Evolutionary conservation across 164 flowering plant genomes (phyloP).

Genomic region (Dillenia turbinata): DNA sequence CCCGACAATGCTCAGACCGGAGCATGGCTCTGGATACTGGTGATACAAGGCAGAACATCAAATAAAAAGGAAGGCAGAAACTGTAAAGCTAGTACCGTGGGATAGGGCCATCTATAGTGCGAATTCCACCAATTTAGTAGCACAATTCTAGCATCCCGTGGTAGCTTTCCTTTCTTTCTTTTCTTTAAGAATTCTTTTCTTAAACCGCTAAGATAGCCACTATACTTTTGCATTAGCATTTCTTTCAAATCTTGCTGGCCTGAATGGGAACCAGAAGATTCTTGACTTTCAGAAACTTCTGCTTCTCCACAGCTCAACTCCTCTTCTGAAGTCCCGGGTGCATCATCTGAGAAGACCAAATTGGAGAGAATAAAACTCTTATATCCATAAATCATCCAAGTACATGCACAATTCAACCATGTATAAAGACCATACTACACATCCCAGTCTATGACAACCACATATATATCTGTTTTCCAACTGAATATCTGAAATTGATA

Average conservation of each 20-base stretch:
- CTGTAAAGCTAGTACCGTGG: slow-evolving; percentile 12
- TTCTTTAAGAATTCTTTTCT: slow-evolving; percentile 31
- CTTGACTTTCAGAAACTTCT: neutral
- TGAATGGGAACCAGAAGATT: slow-evolving; percentile 5
- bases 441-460: too few relatives aligned
- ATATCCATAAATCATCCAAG: too few relatives aligned
- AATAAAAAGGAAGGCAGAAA: too few relatives aligned
- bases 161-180: slow-evolving; percentile 30
- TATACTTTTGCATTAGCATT: slow-evolving; percentile 26
- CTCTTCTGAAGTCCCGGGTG: slow-evolving; percentile 8
- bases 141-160: slow-evolving; percentile 25
- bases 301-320: slow-evolving; percentile 1
- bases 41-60: too few relatives aligned
- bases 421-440: too few relatives aligned
- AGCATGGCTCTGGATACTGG: too few relatives aligned
- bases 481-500: too few relatives aligned
- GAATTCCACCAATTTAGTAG: slow-evolving; percentile 26
- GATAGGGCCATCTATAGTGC: slow-evolving; percentile 32
- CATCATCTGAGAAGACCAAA: slow-evolving; percentile 26
- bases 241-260: slow-evolving; percentile 23
- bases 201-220: slow-evolving; percentile 29
- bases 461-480: too few relatives aligned
- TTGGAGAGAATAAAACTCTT: neutral
- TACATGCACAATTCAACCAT: too few relatives aligned
- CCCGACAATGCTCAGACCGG: too few relatives aligned